Percentiles rank a stretch among this genome's conserved stretches.
These are phyloP conservation scores for Spinellus fusiger DNA, from an alignment of 192 early-diverging fungal species.

Conservation along the genomic window DNA sequence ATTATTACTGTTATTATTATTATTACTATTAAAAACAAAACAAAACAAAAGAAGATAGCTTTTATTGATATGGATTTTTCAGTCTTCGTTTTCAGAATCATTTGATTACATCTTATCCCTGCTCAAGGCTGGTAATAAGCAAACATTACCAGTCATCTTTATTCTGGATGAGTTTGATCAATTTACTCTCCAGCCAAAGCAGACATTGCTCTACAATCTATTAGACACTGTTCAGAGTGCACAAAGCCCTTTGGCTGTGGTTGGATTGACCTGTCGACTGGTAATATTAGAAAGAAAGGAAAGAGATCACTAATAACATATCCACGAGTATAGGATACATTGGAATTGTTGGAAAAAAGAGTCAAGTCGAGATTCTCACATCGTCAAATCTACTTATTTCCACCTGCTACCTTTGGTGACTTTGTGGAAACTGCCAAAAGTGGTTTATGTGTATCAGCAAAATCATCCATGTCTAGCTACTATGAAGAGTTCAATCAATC, in stretches of 20 bases:
- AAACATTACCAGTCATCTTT: conserved; percentile 70
- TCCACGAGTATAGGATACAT: conserved; percentile 53
- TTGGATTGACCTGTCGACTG: conserved; percentile 77
- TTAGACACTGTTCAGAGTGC: conserved; percentile 86
- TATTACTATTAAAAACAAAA: not conserved
- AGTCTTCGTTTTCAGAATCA: conserved; percentile 69
- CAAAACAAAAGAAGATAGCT: not conserved
- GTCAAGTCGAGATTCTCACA: conserved; percentile 94
- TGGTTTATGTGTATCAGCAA: conserved; percentile 35
- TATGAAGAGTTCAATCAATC: conserved; percentile 43
- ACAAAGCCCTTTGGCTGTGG: conserved; percentile 77
- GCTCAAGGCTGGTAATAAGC: conserved; percentile 49
- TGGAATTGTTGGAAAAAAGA: conserved; percentile 86
- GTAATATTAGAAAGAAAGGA: no score
- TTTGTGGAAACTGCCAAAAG: conserved; percentile 52
- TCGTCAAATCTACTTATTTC: conserved; percentile 68
- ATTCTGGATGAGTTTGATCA: conserved; percentile 92
- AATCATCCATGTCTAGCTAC: conserved; percentile 15
- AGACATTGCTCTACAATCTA: conserved; percentile 88
- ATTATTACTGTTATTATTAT: no score
- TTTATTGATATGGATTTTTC: not conserved
- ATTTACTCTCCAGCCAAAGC: conserved; percentile 88
- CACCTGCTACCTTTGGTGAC: conserved; percentile 45
- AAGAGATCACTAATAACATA: no score
- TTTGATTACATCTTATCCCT: conserved; percentile 58